Percentiles rank a stretch among this genome's conserved stretches.
Evolutionary conservation across 2,329 filamentous ascomycete species (phyloP).

Genomic region (Aspergillus sp.): DNA sequence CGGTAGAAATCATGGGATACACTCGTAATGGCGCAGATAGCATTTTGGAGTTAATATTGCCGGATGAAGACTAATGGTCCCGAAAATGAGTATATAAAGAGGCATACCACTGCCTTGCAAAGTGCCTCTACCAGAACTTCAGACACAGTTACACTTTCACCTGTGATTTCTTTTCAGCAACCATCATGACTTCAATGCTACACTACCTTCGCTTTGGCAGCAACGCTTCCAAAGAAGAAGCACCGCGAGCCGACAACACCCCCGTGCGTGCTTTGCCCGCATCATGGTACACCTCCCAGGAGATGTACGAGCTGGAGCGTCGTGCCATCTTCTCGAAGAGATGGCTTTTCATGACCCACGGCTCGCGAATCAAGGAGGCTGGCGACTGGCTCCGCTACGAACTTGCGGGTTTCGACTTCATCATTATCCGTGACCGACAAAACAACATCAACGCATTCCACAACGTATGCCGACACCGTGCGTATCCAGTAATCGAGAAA

Average conservation of each 20-base stretch:
- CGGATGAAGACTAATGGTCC: neutral
- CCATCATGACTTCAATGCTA: neutral
- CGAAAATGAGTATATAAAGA: neutral
- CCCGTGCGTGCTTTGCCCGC: constrained; percentile 2
- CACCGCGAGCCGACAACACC: neutral
- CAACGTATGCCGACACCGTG: constrained; percentile 39
- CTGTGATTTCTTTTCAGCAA: neutral
- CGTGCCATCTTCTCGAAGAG: constrained; percentile 2
- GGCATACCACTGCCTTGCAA: neutral
- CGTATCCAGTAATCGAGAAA: constrained; percentile 1
- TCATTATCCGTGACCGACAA: constrained; percentile 43
- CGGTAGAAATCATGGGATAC: no score
- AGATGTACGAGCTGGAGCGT: constrained; percentile 2
- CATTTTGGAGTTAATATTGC: neutral
- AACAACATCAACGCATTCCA: constrained; percentile 50
- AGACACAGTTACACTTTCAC: neutral
- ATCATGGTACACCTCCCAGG: constrained; percentile 1
- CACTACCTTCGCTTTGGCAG: constrained; percentile 1
- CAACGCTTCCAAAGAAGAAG: neutral
- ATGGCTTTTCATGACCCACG: constrained; percentile 2
- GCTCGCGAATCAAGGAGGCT: constrained; percentile 21
- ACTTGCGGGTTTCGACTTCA: constrained; percentile 48
- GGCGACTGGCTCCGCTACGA: constrained; percentile 51
- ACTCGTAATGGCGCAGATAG: no score
- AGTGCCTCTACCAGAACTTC: neutral